A percentile compares a stretch with the other conserved stretches of the same genome.
phyloP scores from a whole-genome alignment of 2,329 filamentous ascomycete species.

The Lasiodiplodia hormozganensis region DNA sequence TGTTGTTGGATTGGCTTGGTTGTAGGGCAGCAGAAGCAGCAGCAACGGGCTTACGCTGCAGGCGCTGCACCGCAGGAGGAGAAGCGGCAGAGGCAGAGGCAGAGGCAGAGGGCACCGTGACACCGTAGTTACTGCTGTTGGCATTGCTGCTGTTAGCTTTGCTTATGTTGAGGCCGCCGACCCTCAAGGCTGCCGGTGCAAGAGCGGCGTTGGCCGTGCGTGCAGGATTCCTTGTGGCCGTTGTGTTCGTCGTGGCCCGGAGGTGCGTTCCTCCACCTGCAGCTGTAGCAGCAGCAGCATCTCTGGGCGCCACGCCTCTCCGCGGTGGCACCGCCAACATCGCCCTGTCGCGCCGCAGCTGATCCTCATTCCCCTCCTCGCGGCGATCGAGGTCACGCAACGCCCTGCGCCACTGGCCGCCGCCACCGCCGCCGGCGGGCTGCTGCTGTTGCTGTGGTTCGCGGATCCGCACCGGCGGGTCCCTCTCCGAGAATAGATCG shows the following conservation, averaged over 20 bases:
- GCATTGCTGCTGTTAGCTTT: background rate
- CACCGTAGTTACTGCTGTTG: no score
- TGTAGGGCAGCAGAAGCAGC: no score
- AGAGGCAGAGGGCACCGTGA: no score
- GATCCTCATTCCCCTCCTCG: background rate
- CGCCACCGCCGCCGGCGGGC: background rate
- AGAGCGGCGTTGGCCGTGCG: background rate
- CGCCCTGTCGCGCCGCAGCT: background rate
- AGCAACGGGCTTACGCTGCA: background rate
- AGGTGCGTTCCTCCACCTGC: background rate
- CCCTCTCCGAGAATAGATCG: background rate
- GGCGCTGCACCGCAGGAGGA: background rate
- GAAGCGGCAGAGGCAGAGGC: no score
- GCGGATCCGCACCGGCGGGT: background rate
- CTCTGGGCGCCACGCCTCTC: background rate
- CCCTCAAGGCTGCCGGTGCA: background rate
- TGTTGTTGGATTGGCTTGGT: no score
- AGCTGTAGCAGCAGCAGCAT: background rate
- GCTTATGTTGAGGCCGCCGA: background rate
- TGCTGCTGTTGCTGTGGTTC: background rate
- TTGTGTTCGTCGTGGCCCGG: no score
- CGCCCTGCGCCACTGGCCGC: background rate
- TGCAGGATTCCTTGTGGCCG: background rate
- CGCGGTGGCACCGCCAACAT: background rate
- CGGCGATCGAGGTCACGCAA: background rate